Evolutionary conservation across 495 filamentous ascomycete species (phyloP).

Genomic region (Lasiosphaeria ovina): DNA sequence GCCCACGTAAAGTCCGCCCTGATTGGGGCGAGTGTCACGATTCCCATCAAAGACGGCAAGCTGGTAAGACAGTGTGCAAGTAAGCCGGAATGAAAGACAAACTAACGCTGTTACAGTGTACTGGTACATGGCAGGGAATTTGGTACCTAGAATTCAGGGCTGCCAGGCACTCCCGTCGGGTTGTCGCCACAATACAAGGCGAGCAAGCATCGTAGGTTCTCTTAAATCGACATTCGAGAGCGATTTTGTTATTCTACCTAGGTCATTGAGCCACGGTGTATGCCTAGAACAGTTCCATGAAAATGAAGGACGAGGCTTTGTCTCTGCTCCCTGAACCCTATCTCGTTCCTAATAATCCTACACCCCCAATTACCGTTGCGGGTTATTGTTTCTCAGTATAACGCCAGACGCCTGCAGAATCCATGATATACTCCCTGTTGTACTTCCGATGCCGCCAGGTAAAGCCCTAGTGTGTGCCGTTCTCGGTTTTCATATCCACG

Average conservation of each 20-base stretch:
- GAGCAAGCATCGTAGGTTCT: slow-evolving; percentile 59
- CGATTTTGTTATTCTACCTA: too few relatives aligned
- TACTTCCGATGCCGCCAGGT: neutral
- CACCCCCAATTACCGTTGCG: too few relatives aligned
- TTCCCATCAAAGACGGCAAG: slow-evolving; percentile 84
- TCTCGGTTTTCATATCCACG: slow-evolving; percentile 47
- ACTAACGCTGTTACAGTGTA: slow-evolving; percentile 29
- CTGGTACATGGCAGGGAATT: slow-evolving; percentile 73
- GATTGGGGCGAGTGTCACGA: slow-evolving; percentile 80
- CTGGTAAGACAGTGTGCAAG: slow-evolving; percentile 49
- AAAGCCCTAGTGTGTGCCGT: slow-evolving; percentile 19
- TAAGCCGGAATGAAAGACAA: neutral
- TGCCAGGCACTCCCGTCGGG: slow-evolving; percentile 67
- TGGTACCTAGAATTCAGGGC: slow-evolving; percentile 93
- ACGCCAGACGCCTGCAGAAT: neutral
- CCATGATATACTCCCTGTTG: neutral
- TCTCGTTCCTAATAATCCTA: too few relatives aligned
- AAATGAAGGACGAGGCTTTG: too few relatives aligned
- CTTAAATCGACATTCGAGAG: neutral
- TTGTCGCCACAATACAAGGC: slow-evolving; percentile 94
- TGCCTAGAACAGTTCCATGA: too few relatives aligned
- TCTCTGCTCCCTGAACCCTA: too few relatives aligned
- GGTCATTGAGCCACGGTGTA: too few relatives aligned
- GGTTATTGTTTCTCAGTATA: too few relatives aligned
- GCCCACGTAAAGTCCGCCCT: slow-evolving; percentile 91